phyloP scores from a whole-genome alignment of 345 rosid genomes.

The Dimocarpus longan region DNA sequence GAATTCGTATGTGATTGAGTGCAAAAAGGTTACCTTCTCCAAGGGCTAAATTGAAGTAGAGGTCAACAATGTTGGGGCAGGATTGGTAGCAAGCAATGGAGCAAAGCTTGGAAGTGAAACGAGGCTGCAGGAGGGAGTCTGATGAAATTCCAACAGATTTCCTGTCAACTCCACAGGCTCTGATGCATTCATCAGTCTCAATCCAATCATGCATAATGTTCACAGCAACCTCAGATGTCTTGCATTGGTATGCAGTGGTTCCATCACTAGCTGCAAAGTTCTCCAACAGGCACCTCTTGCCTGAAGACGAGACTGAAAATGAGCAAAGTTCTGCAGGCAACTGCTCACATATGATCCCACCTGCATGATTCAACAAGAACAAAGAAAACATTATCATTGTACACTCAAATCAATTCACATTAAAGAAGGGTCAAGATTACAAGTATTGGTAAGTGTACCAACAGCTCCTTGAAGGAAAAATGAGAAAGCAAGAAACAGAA shows the following conservation, averaged over 20 bases:
- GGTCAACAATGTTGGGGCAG: constrained; percentile 40
- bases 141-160: constrained; percentile 35
- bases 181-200: constrained; percentile 33
- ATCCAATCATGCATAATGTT: constrained; percentile 22
- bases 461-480: constrained; percentile 33
- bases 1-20: too few relatives aligned
- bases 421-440: background rate
- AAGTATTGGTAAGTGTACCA: constrained; percentile 16
- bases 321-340: constrained; percentile 28
- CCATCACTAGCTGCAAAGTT: constrained; percentile 13
- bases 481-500: constrained; percentile 26
- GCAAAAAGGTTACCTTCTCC: constrained; percentile 33
- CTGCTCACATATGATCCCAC: constrained; percentile 40
- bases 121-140: constrained; percentile 31
- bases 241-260: constrained; percentile 28
- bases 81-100: constrained; percentile 24
- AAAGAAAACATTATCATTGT: background rate
- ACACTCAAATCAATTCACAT: background rate
- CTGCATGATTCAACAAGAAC: constrained; percentile 10
- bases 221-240: constrained; percentile 33
- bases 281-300: constrained; percentile 42
- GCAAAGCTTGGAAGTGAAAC: constrained; percentile 37
- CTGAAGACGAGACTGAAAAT: constrained; percentile 30
- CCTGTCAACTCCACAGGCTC: constrained; percentile 32
- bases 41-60: constrained; percentile 37